phyloP scores from a whole-genome alignment of 768 basidiomycete genomes.

The Lactarius quietus region DNA sequence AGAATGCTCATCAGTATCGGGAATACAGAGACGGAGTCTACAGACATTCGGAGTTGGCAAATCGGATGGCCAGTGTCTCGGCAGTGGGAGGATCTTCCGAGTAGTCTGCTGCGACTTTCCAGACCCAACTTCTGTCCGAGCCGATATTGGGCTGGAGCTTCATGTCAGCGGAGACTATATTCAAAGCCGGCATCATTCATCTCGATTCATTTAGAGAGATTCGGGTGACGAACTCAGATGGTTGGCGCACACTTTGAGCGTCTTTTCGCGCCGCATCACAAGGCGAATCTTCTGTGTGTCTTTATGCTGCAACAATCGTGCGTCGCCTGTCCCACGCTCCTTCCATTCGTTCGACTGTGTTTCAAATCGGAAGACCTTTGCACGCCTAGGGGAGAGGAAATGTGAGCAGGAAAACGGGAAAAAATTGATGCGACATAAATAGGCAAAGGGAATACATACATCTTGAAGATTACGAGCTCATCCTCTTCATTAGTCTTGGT shows the following conservation, averaged over 20 bases:
- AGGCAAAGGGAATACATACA: constrained; percentile 53
- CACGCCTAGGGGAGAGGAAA: constrained; percentile 60
- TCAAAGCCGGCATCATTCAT: background rate
- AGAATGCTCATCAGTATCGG: background rate
- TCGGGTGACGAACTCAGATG: constrained; percentile 65
- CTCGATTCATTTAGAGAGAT: background rate
- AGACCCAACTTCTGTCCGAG: constrained; percentile 99
- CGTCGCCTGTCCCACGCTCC: constrained; percentile 95
- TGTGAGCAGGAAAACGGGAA: constrained; percentile 11
- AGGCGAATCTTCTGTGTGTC: constrained; percentile 88
- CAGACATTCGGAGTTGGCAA: constrained; percentile 94
- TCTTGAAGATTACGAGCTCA: constrained; percentile 91
- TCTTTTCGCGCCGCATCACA: constrained; percentile 99
- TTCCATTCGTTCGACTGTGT: constrained; percentile 85
- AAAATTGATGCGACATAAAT: constrained; percentile 18
- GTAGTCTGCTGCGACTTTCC: constrained; percentile 95
- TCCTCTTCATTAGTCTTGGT: constrained; percentile 95
- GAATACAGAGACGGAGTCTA: constrained; percentile 15
- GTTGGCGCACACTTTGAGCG: constrained; percentile 98
- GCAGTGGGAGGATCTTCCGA: constrained; percentile 85
- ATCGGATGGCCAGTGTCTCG: constrained; percentile 97
- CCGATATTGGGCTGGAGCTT: constrained; percentile 95
- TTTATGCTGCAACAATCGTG: constrained; percentile 87
- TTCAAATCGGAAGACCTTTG: constrained; percentile 97
- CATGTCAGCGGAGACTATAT: constrained; percentile 83